Evolutionary conservation across 225 moss, liverwort and hornwort genomes (phyloP), one percentile per base, ranked within the genome.

Genomic region (Physcomitrium patens): DNA sequence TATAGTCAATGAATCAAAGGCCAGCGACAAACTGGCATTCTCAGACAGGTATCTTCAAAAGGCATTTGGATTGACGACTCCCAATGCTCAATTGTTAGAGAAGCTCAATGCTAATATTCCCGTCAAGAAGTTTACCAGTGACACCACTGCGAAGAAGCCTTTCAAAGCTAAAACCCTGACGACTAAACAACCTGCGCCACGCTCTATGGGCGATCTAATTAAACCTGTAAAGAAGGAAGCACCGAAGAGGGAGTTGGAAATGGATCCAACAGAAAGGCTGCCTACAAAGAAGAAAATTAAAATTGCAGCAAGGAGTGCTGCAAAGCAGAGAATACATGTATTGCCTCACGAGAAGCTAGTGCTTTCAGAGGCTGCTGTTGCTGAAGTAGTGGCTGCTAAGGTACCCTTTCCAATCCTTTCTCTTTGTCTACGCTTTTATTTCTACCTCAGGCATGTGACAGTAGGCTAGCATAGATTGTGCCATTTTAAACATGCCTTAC

Each of bases 351-450:
- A 89, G 72, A 81, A 76, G 62, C 86, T 51, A 72, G 78, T 85
- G 54, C 86, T 96, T 42, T 80, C 95, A 54, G 87, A 85, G 69
- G 81, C 87, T 80, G 91, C 93, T 51, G 77, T 85, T 68, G 86
- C 89, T 52, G 95, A 96, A 80, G 89, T 93, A 61, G 80, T 85
- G 72, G 79, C 86, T 80, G 87, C 85, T 24, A 89, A 96, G 89
- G 93, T 90, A 12, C n/a, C 15, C n/a, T 61, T 72, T 75, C n/a
- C 43, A 54, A 63, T 51, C 66, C 69, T 46, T 46, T 23, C 37
- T 47, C 46, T 14, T 3, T 47, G 16, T 56, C 16, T 20, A 26
- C 50, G 11, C 24, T 26, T 55, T 42, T 61, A 7, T 27, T 26
- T 45, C 41, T 12, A 31, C n/a, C 20, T 63, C 31, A 9, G 41